A percentile compares a stretch with the other conserved stretches of the same genome.
phyloP scores from a whole-genome alignment of 306 rosid genomes.

The Lathyrus aphaca region DNA sequence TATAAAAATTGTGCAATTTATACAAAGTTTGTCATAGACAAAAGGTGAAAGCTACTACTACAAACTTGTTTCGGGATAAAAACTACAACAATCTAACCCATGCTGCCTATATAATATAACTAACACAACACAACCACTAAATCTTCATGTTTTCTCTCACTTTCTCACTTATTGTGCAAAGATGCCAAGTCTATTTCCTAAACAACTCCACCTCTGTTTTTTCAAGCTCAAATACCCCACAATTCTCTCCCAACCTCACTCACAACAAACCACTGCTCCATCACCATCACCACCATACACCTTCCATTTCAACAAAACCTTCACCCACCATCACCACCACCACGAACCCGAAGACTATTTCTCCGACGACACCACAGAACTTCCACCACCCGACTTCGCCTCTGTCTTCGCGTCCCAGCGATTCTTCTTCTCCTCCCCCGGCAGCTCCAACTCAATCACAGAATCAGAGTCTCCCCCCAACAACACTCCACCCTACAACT shows the following conservation, averaged over 20 bases:
- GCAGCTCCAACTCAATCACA: conserved; percentile 79
- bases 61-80: neutral
- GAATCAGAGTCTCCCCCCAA: conserved; percentile 55
- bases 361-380: conserved; percentile 44
- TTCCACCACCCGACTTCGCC: conserved; percentile 65
- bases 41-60: neutral
- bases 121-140: neutral
- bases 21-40: neutral
- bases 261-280: conserved; percentile 11
- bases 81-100: neutral
- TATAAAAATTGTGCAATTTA: neutral
- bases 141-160: neutral
- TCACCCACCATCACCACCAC: conserved; percentile 32
- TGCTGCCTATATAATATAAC: conserved; percentile 10
- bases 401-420: conserved; percentile 72
- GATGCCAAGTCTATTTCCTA: conserved; percentile 60
- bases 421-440: conserved; percentile 94
- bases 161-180: neutral
- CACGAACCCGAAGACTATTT: conserved; percentile 46
- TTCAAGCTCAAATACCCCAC: conserved; percentile 66
- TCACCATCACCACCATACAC: conserved; percentile 32
- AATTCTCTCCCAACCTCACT: conserved; percentile 44
- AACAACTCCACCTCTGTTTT: conserved; percentile 66
- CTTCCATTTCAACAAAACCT: conserved; percentile 36
- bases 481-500: conserved; percentile 34